Evolutionary conservation across 2,329 filamentous ascomycete species (phyloP).

Genomic region (Aschersonia sp.): DNA sequence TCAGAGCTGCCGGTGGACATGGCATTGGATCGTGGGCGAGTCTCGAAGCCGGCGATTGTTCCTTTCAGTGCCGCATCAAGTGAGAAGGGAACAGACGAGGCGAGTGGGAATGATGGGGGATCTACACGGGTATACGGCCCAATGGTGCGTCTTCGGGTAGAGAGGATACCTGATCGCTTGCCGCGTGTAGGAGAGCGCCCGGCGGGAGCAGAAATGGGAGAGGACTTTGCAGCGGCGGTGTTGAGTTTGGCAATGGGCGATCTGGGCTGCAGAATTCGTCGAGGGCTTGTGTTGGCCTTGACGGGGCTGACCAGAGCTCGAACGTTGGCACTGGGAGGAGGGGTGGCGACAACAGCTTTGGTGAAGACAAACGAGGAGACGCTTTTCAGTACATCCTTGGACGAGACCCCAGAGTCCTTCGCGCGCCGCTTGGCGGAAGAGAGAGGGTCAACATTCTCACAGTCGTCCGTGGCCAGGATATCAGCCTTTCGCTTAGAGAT

Average conservation of each 20-base stretch:
- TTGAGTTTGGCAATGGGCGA: slow-evolving; percentile 34
- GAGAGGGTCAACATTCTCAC: slow-evolving; percentile 47
- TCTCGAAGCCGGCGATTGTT: slow-evolving; percentile 49
- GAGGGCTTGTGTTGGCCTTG: slow-evolving; percentile 19
- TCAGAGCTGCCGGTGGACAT: slow-evolving; percentile 12
- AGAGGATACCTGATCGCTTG: slow-evolving; percentile 56
- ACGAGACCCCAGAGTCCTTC: slow-evolving; percentile 24
- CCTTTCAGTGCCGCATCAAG: slow-evolving; percentile 72
- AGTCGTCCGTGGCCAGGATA: slow-evolving; percentile 34
- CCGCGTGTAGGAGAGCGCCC: slow-evolving; percentile 64
- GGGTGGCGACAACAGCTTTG: slow-evolving; percentile 15
- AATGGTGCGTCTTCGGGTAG: slow-evolving; percentile 50
- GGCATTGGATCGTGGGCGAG: slow-evolving; percentile 21
- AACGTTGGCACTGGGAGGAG: slow-evolving; percentile 15
- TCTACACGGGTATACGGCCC: slow-evolving; percentile 55
- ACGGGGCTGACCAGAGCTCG: slow-evolving; percentile 16
- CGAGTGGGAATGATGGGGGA: slow-evolving; percentile 45
- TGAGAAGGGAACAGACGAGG: slow-evolving; percentile 56
- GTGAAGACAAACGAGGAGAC: slow-evolving; percentile 30
- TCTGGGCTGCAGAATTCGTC: slow-evolving; percentile 34
- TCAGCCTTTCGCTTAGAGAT: slow-evolving; percentile 43
- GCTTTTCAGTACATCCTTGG: slow-evolving; percentile 37
- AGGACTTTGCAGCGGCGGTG: slow-evolving; percentile 28
- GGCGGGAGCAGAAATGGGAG: slow-evolving; percentile 52
- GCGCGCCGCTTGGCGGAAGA: slow-evolving; percentile 46